Base-by-base conservation (phyloP, 2,329 filamentous ascomycete species). In the Neonectria punicea region DNA sequence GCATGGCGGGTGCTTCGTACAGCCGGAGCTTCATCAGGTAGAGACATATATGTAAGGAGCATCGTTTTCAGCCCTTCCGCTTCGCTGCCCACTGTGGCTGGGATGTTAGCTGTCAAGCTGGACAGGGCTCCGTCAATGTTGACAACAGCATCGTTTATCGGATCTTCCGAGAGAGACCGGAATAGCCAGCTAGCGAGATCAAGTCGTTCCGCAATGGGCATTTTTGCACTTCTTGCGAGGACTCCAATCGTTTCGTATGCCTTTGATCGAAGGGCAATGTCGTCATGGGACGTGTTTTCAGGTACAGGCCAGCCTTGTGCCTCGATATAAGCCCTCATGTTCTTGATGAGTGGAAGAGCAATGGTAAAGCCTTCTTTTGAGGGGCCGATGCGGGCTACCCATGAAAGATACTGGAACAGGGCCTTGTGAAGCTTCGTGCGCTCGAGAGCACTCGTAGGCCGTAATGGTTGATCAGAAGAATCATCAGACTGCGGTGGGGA, bases 181-280 rank as follows among this genome's bases (percentile, higher is more conserved):
- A 98, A 97, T 0, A 98, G 85, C 92, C 93, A 98, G 55, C 86
- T 63, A 1, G 87, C 70, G 88, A 88, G 54, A 88, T 82, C 67
- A 34, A 86, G 61, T 83, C 88, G 73, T 84, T 85, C 82, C 43
- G 80, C 80, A 13, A 88, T 73, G 4, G 89, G 81, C 70, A 88
- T 86, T 3, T 85, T 80, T 4, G 90, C 87, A 4, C 87, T 88
- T 68, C 90, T 89, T 59, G 92, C 90, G 25, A 98, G 80, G 14
- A 96, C 86, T 1, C 95, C 96, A 43, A 98, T 93, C 0, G 93
- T 94, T 77, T 98, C 95, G 77, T 98, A 98, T 1, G 92, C 94
- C 74, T 92, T 90, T 6, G 90, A 90, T 44, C 95, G 89, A 47
- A 97, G 83, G 4, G 87, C 85, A 58, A 90, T 82, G 58, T 90